Evolutionary conservation across 345 rosid species (phyloP), one percentile per base, ranked within the genome.

Genomic region (Lepidium didymum): DNA sequence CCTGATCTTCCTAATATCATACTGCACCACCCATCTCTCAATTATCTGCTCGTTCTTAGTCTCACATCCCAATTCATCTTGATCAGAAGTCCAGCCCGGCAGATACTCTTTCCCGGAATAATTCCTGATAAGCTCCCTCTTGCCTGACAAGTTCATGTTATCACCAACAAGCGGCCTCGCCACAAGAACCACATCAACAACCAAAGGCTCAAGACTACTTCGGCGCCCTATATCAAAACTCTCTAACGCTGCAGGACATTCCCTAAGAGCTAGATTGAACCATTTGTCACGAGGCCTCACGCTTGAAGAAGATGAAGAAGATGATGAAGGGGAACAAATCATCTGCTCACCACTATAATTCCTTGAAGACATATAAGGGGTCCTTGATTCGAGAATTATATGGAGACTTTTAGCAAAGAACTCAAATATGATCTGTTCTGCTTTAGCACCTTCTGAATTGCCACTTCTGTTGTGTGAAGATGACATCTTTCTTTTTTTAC

Each of bases 1-100:
- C 74, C 83, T 86, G 4, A 64, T 34, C 86, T 80, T 89, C 67
- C 85, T 75, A 49, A 75, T 81, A 73, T 91, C 96, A 65, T 94
- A 87, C 67, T 86, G 96, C 72, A 94, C 83, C 2, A 86, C 68
- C 99, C 99, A 94, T 69, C 97, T 89, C 87, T 94, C 99, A 21
- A 94, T 75, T 27, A 94, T 75, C 83, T 81, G 90, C 70, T 87
- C 93, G 40, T 67, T 77, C 85, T 72, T 81, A 12, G 35, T 66
- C 16, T 78, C 90, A 70, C 75, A 68, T 13, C 89, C 85, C 18
- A 75, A 45, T 47, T 87, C 90, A 65, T 84, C 96, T 70, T 78
- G 90, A 78, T 89, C 96, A 18, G 78, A 87, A 73, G 49, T 79
- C 86, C 90, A 83, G 53, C 78, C 66, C 27, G 69, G 68, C 2